A percentile compares a stretch with the other conserved stretches of the same genome.
Conservation (phyloP, 305 asterid genomes). For the Fraxinus sp. region DNA sequence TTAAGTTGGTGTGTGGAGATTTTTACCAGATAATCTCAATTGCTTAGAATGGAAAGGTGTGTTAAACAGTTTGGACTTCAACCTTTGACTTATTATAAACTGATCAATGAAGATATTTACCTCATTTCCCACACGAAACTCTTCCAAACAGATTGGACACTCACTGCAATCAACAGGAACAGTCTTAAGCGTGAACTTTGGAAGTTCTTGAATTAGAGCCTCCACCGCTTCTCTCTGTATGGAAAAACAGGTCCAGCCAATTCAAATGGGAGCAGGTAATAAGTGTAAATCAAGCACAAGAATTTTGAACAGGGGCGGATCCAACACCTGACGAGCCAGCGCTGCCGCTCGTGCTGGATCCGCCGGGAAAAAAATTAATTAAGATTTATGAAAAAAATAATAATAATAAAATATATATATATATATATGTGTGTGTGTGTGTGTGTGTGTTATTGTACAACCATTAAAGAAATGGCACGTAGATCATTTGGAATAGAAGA, state of each 20-base stretch:
- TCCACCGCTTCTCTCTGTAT: conserved; percentile 95
- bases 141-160: conserved; percentile 95
- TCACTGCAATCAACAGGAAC: conserved; percentile 97
- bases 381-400: too few relatives aligned
- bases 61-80: not conserved
- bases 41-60: not conserved
- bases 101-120: conserved; percentile 29
- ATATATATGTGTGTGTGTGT: too few relatives aligned
- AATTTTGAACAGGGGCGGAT: not conserved
- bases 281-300: not conserved
- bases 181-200: conserved; percentile 83
- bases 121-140: conserved; percentile 89
- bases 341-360: too few relatives aligned
- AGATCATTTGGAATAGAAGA: too few relatives aligned
- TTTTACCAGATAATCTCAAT: not conserved
- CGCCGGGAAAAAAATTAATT: too few relatives aligned
- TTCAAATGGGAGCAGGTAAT: not conserved
- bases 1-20: not conserved
- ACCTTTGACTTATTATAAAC: not conserved
- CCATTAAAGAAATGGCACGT: too few relatives aligned
- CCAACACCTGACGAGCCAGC: too few relatives aligned
- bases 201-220: conserved; percentile 96
- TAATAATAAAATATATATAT: too few relatives aligned
- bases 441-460: too few relatives aligned
- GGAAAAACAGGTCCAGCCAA: not conserved